Conservation (phyloP, 208 protist genomes). For the Entamoeba invadens region DNA sequence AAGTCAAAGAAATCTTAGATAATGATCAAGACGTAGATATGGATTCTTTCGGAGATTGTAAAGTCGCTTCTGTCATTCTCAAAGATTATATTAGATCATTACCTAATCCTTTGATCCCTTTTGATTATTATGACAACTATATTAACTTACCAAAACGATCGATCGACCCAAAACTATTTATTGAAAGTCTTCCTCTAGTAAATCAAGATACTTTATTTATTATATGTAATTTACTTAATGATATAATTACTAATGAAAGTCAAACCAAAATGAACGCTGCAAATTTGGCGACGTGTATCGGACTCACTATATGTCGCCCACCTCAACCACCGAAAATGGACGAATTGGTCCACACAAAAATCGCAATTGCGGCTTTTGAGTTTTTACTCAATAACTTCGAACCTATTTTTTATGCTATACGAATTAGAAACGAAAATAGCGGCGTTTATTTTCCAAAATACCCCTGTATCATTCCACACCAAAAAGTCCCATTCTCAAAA, state of each 20-base stretch:
- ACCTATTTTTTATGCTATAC: background rate
- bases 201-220: background rate
- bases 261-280: background rate
- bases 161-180: background rate
- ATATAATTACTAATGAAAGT: background rate
- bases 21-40: background rate
- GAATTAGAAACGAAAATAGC: background rate
- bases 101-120: background rate
- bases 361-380: background rate
- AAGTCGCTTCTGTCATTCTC: background rate
- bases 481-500: background rate
- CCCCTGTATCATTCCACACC: background rate
- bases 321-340: background rate
- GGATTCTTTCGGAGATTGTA: background rate
- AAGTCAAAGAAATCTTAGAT: background rate
- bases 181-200: background rate
- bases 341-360: background rate
- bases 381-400: background rate
- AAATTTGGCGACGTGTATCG: background rate
- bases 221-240: background rate
- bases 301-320: background rate
- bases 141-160: no score
- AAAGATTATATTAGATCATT: background rate
- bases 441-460: background rate
- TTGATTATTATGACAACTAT: no score